Conservation (phyloP, 192 early-diverging fungal species). For the Coemansia sp. region DNA sequence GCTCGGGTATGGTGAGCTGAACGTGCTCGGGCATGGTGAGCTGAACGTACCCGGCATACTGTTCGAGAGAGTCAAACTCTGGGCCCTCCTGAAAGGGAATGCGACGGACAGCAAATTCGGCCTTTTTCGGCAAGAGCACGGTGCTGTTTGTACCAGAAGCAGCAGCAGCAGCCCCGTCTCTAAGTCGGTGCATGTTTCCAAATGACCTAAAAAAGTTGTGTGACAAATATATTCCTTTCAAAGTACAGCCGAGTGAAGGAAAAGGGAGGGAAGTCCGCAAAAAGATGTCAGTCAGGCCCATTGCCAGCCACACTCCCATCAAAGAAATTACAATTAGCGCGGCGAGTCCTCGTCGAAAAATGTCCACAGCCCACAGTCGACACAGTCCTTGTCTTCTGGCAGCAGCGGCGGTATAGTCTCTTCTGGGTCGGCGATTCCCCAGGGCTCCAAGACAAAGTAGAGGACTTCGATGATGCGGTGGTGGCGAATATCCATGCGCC, state of each 20-base stretch:
- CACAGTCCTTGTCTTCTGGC: constrained; percentile 58
- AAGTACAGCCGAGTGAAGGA: background rate
- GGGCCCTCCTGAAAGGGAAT: constrained; percentile 42
- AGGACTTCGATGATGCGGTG: constrained; percentile 82
- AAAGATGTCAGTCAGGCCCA: background rate
- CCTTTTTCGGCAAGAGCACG: constrained; percentile 4
- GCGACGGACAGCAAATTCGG: constrained; percentile 16
- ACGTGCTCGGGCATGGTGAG: background rate
- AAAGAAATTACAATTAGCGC: background rate
- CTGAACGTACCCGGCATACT: constrained; percentile 40
- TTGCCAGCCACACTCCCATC: background rate
- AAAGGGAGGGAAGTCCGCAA: background rate
- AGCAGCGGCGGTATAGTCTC: constrained; percentile 35
- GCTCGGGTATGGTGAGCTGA: background rate
- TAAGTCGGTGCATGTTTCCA: background rate
- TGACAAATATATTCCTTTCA: background rate
- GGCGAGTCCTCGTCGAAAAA: constrained; percentile 57
- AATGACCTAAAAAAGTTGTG: background rate
- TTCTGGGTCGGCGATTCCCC: constrained; percentile 39
- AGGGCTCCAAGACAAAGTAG: constrained; percentile 56
- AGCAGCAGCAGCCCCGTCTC: background rate
- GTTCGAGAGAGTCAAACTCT: constrained; percentile 29
- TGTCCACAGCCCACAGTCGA: constrained; percentile 78
- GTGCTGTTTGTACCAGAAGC: background rate
- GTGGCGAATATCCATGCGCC: constrained; percentile 70